Percentiles rank a stretch among this genome's conserved stretches.
phyloP scores from a whole-genome alignment of 1,284 basidiomycete species.

The Cystobasidium pallidum region DNA sequence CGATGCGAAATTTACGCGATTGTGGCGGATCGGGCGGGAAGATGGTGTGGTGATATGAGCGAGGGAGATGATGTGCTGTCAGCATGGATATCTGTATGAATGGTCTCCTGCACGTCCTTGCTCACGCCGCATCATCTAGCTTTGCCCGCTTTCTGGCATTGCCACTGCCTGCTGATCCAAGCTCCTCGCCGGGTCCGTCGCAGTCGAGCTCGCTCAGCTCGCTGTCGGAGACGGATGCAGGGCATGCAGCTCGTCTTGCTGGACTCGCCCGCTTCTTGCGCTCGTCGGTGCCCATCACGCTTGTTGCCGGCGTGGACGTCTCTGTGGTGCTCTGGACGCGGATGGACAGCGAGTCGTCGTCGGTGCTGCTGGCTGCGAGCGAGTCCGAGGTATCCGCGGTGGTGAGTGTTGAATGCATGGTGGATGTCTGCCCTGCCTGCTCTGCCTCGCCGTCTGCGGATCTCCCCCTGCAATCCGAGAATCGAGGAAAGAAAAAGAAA shows the following conservation, averaged over 20 bases:
- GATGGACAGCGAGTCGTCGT: neutral
- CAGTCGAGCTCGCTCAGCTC: slow-evolving; percentile 15
- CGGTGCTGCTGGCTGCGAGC: neutral
- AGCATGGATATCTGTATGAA: neutral
- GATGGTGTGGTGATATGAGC: neutral
- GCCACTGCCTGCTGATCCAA: slow-evolving; percentile 7
- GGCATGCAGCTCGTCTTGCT: neutral
- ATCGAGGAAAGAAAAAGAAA: too few species aligned
- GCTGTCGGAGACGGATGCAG: neutral
- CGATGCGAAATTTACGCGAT: slow-evolving; percentile 34
- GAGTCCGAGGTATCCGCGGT: slow-evolving; percentile 16
- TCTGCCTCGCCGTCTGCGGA: neutral
- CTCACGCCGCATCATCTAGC: neutral
- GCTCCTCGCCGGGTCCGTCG: slow-evolving; percentile 4
- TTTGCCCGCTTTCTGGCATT: neutral
- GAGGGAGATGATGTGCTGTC: neutral
- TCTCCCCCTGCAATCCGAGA: too few species aligned
- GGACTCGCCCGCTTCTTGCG: neutral
- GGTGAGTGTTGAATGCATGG: neutral
- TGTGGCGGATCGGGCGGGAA: slow-evolving; percentile 15
- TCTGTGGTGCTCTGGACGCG: slow-evolving; percentile 2
- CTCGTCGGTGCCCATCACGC: slow-evolving; percentile 23
- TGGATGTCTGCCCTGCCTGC: neutral
- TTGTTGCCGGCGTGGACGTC: slow-evolving; percentile 40
- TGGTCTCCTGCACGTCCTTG: neutral